Base-by-base conservation (phyloP, 139 green algal genomes). In the Chlamydomonas sp. region DNA sequence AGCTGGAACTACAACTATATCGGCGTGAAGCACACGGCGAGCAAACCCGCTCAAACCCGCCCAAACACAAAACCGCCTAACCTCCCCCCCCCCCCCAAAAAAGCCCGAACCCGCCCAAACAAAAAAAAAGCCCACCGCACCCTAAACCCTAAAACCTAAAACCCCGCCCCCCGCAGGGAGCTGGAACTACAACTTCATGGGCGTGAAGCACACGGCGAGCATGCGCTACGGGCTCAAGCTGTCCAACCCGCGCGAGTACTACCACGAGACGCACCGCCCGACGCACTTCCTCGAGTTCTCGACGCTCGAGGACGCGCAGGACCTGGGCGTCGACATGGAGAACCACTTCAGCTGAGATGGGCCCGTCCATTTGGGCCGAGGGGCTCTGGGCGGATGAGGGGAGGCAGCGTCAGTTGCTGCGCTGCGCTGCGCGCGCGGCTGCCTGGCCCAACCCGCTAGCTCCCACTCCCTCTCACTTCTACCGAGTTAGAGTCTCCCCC, bases 121-220 rank as follows among this genome's bases (percentile, higher is more conserved):
- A n/a, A n/a, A n/a, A n/a, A n/a, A n/a, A n/a, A n/a, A n/a, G n/a
- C n/a, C n/a, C n/a, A n/a, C 33, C 31, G n/a, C n/a, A n/a, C n/a
- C n/a, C n/a, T n/a, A n/a, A n/a, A n/a, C n/a, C n/a, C n/a, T n/a
- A n/a, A n/a, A n/a, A n/a, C n/a, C n/a, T n/a, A n/a, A n/a, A n/a
- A n/a, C n/a, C n/a, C n/a, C n/a, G n/a, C n/a, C n/a, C n/a, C n/a
- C n/a, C 70, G 28, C 74, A 29, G 73, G 89, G 54, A 81, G 67
- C 65, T 99, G 95, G 95, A 99, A 99, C 79, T 99, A 96, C 83
- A 97, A 97, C 79, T 99, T 99, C 83, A 91, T 91, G 86, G 88
- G 86, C 39, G 84, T 90, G 33, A 90, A 90, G 81, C 83, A 88
- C 79, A 79, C 50, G 20, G 49, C 70, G 4, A 74, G 43, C 61